Evolutionary conservation across 2,329 filamentous ascomycete genomes (phyloP).

Genomic region (Cordyceps farinosa): DNA sequence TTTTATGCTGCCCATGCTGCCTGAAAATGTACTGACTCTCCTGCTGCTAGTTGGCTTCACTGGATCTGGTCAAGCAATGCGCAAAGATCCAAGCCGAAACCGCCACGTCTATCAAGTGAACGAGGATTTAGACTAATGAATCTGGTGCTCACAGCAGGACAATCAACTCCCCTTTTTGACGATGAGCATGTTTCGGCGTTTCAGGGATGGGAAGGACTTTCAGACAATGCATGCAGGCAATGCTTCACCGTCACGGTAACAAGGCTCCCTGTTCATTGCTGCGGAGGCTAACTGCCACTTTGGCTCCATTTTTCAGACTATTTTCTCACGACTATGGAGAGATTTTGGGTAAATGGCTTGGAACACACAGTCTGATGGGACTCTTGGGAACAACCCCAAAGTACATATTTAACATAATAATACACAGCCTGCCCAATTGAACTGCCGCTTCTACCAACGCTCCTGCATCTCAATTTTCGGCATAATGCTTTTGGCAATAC

Average conservation of each 20-base stretch:
- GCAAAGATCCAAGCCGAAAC: conserved; percentile 78
- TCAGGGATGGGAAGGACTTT: conserved; percentile 17
- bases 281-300: conserved; percentile 42
- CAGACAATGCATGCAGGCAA: conserved; percentile 2
- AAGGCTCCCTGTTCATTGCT: conserved; percentile 31
- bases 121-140: conserved; percentile 65
- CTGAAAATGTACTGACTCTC: conserved; percentile 19
- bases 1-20: neutral
- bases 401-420: conserved; percentile 5
- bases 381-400: neutral
- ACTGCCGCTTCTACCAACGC: conserved; percentile 11
- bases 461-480: conserved; percentile 39
- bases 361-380: neutral
- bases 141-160: conserved; percentile 27
- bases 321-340: conserved; percentile 8
- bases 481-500: conserved; percentile 59
- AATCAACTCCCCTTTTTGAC: conserved; percentile 1
- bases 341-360: neutral
- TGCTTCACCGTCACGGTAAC: conserved; percentile 28
- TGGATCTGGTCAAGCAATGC: conserved; percentile 92
- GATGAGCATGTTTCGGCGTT: conserved; percentile 21
- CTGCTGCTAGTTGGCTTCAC: conserved; percentile 77
- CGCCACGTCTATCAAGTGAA: conserved; percentile 81
- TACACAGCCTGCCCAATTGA: conserved; percentile 3
- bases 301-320: conserved; percentile 15